Conservation (phyloP, 139 green algal genomes). For the Trebouxia sp. region DNA sequence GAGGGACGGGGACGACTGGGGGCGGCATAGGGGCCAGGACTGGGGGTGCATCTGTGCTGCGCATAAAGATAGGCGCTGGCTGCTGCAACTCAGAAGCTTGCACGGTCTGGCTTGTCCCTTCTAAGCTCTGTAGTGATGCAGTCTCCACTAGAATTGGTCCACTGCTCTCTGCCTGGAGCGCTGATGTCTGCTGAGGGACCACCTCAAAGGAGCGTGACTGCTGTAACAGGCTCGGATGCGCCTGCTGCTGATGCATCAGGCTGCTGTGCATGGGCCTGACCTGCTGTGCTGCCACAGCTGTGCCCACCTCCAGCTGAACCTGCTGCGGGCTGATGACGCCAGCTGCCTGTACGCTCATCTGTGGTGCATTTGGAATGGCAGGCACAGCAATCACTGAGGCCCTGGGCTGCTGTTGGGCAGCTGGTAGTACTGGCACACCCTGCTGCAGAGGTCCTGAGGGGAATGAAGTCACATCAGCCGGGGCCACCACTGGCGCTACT, state of each 20-base stretch:
- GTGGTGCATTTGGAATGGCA: background rate
- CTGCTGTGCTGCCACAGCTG: background rate
- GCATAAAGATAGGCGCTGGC: constrained; percentile 1
- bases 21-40: background rate
- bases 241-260: too few relatives aligned
- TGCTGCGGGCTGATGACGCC: background rate
- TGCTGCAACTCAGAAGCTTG: background rate
- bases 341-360: too few relatives aligned
- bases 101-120: too few relatives aligned
- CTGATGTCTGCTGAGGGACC: background rate
- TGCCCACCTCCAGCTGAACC: background rate
- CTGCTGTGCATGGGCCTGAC: too few relatives aligned
- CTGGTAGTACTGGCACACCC: background rate
- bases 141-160: too few relatives aligned
- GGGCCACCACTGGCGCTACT: too few relatives aligned
- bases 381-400: background rate
- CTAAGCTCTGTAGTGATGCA: too few relatives aligned
- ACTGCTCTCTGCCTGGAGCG: too few relatives aligned
- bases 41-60: background rate
- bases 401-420: background rate
- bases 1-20: background rate
- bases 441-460: background rate
- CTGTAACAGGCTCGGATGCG: background rate
- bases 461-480: too few relatives aligned
- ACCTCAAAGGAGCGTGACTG: background rate